Base-by-base conservation (phyloP, 768 basidiomycete species). In the Flagelloscypha sp. region DNA sequence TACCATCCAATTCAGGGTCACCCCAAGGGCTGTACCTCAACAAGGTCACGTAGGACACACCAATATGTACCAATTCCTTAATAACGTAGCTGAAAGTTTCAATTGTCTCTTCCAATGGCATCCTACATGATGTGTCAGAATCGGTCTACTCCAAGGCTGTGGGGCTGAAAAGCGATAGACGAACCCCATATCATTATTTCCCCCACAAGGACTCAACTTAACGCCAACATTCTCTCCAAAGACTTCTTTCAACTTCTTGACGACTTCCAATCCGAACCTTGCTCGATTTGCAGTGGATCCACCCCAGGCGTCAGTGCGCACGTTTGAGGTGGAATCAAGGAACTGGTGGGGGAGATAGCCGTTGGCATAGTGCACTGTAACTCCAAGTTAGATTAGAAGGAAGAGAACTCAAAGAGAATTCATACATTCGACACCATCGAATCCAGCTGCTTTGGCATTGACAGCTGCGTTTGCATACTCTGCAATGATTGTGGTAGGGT, bases 251-350 rank as follows among this genome's bases (percentile, higher is more conserved):
- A 56, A 25, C 12, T 45, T 54, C 28, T 59, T 53, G 29, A 57
- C 37, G 19, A 50, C 56, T 42, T 63, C 60, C 18, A 61, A 45
- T 2, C 50, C 44, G 46, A 70, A 68, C 6, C 63, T 48, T 3
- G 50, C 44, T 12, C 66, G 54, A 51, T 65, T 65, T 43, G 65
- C 62, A 22, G 61, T 35, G n/a, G 54, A 54, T 1, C 66, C 66
- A n/a, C 68, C 68, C 57, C 61, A 70, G 31, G 48, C 30, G 54
- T 63, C 64, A 11, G 56, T 63, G 29, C 62, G 57, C 23, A 56
- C 43, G 53, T 66, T 65, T 24, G 50, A 37, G 10, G 36, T 47
- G 36, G 38, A 35, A 42, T 58, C 54, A 22, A 60, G 42, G 48
- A 63, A 62, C 36, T 63, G 58, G 22, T 55, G 44, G 39, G 62